A percentile compares a stretch with the other conserved stretches of the same genome.
Conservation (phyloP, 2,329 filamentous ascomycete species). For the Aspergillaceae sp. region DNA sequence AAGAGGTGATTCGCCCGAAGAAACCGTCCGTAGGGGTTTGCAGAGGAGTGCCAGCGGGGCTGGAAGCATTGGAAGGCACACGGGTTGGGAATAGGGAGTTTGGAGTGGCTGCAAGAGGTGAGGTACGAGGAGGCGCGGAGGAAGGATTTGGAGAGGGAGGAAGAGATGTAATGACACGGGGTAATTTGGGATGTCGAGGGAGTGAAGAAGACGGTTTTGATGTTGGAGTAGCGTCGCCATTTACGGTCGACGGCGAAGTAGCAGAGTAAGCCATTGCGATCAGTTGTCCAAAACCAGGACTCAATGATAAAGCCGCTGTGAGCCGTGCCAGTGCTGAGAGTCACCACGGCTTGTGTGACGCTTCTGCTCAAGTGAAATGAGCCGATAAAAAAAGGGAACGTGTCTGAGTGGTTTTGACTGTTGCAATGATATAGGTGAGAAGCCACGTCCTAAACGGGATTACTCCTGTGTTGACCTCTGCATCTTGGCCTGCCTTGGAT, state of each 20-base stretch:
- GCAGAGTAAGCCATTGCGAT: conserved; percentile 32
- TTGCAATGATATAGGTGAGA: conserved; percentile 14
- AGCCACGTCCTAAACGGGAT: conserved; percentile 34
- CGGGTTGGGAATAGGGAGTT: conserved; percentile 20
- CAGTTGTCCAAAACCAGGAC: conserved; percentile 21
- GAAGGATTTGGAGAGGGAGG: conserved; percentile 18
- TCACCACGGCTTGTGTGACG: conserved; percentile 15
- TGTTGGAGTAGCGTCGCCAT: conserved; percentile 28
- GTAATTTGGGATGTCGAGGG: conserved; percentile 23
- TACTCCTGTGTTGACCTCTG: conserved; percentile 33
- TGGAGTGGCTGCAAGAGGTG: conserved; percentile 22
- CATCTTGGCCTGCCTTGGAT: conserved; percentile 36
- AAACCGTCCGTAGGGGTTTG: conserved; percentile 26
- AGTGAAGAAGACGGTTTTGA: conserved; percentile 29
- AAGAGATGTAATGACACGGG: conserved; percentile 28
- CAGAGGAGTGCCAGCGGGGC: conserved; percentile 27
- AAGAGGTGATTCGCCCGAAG: conserved; percentile 20
- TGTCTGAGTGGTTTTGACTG: conserved; percentile 18
- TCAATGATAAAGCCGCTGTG: conserved; percentile 13
- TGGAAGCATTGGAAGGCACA: conserved; percentile 25
- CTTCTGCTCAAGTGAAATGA: conserved; percentile 14
- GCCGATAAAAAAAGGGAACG: conserved; percentile 17
- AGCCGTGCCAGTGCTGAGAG: conserved; percentile 25
- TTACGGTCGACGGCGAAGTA: conserved; percentile 26
- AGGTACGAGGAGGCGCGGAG: conserved; percentile 19